A percentile compares a stretch with the other conserved stretches of the same genome.
These are phyloP conservation scores for Penicillium thymicola DNA, from an alignment of 2,329 filamentous ascomycete genomes.

Conservation along the genomic window DNA sequence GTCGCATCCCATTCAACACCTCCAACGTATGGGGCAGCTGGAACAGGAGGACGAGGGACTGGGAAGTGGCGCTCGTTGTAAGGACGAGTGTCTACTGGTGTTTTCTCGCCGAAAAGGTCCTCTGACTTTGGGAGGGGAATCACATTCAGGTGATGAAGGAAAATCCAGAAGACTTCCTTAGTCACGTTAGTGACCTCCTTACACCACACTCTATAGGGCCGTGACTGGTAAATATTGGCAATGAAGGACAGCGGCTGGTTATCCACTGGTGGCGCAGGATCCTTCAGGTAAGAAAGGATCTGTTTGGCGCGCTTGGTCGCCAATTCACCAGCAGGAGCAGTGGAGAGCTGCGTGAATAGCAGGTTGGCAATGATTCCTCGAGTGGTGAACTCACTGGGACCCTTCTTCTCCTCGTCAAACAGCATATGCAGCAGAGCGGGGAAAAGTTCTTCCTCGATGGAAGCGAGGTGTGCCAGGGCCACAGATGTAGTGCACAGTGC, in stretches of 20 bases:
- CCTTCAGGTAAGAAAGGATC: slow-evolving; percentile 76
- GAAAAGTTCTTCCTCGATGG: slow-evolving; percentile 77
- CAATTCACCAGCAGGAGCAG: slow-evolving; percentile 60
- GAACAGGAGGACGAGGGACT: slow-evolving; percentile 79
- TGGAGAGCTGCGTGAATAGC: slow-evolving; percentile 81
- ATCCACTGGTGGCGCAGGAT: slow-evolving; percentile 72
- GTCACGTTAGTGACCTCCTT: slow-evolving; percentile 90
- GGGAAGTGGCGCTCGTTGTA: slow-evolving; percentile 69
- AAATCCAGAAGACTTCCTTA: slow-evolving; percentile 99
- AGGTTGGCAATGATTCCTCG: slow-evolving; percentile 85
- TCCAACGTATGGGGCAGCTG: slow-evolving; percentile 91
- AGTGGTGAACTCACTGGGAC: slow-evolving; percentile 93
- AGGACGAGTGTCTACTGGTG: slow-evolving; percentile 9
- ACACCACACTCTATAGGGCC: slow-evolving; percentile 91
- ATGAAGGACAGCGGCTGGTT: slow-evolving; percentile 80
- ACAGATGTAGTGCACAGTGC: slow-evolving; percentile 88
- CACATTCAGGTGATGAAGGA: slow-evolving; percentile 89
- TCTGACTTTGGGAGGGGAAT: slow-evolving; percentile 53
- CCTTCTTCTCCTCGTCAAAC: slow-evolving; percentile 97
- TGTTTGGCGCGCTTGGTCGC: slow-evolving; percentile 61
- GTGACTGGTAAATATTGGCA: slow-evolving; percentile 77
- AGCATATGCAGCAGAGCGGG: slow-evolving; percentile 82
- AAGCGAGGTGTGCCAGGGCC: slow-evolving; percentile 75
- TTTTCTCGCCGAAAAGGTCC: slow-evolving; percentile 30
- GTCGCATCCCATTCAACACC: slow-evolving; percentile 99